Evolutionary conservation across 306 rosid species (phyloP), one percentile per base, ranked within the genome.

Genomic region (Prunus mira): DNA sequence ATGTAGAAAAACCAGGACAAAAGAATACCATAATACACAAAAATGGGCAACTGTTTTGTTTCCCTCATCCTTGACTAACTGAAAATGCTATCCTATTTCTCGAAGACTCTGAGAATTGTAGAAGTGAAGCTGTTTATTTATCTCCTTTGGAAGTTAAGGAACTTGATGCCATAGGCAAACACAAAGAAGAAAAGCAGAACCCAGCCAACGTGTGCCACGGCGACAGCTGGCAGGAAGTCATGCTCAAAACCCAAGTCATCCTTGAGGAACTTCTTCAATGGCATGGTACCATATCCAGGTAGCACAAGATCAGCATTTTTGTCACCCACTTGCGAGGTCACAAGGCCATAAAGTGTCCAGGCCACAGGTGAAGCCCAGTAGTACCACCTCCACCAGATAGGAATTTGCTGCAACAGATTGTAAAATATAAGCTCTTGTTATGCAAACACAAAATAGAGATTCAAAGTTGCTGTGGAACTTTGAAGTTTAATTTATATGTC

Each of bases 131-230:
- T 45, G 56, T 18, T 28, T 57, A 19, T 13, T 45, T 17, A 89
- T 86, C 89, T 86, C 72, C 76, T 84, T 34, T 90, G 95, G 83
- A 87, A 90, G 82, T 86, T 90, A 24, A 90, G 81, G 84, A 74
- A 86, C 80, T 80, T 90, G 75, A 90, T 90, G 66, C 95, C 87
- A 86, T 86, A 87, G 19, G 92, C 90, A 80, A 80, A 90, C 45
- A 86, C 90, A 65, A 86, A 84, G 69, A 84, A 49, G 81, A 90
- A 89, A 9, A 84, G 66, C 3, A 90, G 28, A 18, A 82, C 84
- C 85, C 86, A 87, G 9, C 72, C 80, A 47, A 87, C 43, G 50
- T 90, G 95, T n/a, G 82, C 86, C 6, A 2, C 79, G 0, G 85
- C 89, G 28, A 84, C 88, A 4, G 9, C 63, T 2, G 84, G 85